Evolutionary conservation across 192 early-diverging fungal genomes (phyloP), one percentile per base, ranked within the genome.

Genomic region (Dissophora globulifera): DNA sequence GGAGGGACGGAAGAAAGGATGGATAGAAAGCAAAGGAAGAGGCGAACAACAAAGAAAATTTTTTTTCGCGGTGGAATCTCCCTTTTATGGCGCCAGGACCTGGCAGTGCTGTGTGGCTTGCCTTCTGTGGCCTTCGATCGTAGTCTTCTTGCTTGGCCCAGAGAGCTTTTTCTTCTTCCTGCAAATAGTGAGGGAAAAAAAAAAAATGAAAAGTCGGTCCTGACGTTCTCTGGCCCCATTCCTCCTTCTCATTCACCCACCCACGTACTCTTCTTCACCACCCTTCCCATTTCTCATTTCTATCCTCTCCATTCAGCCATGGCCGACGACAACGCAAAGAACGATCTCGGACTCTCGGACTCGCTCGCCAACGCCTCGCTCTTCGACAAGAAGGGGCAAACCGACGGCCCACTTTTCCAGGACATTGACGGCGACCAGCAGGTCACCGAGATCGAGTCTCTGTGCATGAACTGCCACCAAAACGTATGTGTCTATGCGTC

Each of bases 381-480:
- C 15, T 53, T 58, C 38, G 62, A 67, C 58, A 67, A 67, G 45
- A 66, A 60, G 23, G 51, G 61, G 32, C 38, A 64, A 33, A 31
- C 49, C 3, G 72, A 76, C 50, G 72, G 72, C 15, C 72, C 72
- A 4, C 52, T 81, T 31, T 81, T 81, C 53, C 80, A 81, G 41
- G 67, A 81, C 27, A 81, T 81, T 38, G 80, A 78, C 25, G 78
- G 68, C 3, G 68, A 70, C 58, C 67, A 70, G 29, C 29, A 72
- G 45, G 83, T 88, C 55, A 91, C 92, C 4, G 96, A 95, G 78
- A 90, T 97, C 50, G 95, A 98, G 78, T 90, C 87, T 54, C 67
- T 93, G 31, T 98, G 96, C 78, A 94, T 98, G 93, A 88, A 88
- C 65, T 98, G 96, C 79, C 82, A 89, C 49, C 83, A 96, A 58